Evolutionary conservation across 352 stramenopile species (phyloP).

Genomic region (Globisporangium heterothallicum): DNA sequence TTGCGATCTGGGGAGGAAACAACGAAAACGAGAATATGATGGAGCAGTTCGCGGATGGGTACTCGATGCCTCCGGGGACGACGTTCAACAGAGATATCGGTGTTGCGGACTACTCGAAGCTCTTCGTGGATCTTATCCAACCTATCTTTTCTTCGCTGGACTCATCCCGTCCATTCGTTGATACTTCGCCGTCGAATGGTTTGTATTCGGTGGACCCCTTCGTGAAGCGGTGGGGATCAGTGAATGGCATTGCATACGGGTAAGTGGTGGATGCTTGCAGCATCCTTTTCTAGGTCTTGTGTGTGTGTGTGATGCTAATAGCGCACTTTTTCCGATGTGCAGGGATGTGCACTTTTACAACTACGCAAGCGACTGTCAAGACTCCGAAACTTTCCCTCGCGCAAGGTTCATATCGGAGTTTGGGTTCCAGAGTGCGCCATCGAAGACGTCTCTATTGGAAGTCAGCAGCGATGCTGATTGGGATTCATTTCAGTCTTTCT

Average conservation of each 20-base stretch:
- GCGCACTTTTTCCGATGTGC: neutral
- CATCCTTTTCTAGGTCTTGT: neutral
- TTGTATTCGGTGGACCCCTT: slow-evolving; percentile 69
- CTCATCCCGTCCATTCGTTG: slow-evolving; percentile 63
- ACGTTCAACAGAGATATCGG: slow-evolving; percentile 76
- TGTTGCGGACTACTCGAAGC: slow-evolving; percentile 68
- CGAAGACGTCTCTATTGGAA: slow-evolving; percentile 35
- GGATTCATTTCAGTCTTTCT: slow-evolving; percentile 67
- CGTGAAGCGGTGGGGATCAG: slow-evolving; percentile 75
- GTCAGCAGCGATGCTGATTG: slow-evolving; percentile 51
- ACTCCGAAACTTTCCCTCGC: slow-evolving; percentile 58
- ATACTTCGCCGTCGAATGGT: slow-evolving; percentile 84
- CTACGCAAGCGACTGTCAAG: slow-evolving; percentile 74
- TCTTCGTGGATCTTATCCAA: slow-evolving; percentile 76
- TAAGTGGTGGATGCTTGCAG: slow-evolving; percentile 16
- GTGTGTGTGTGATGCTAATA: slow-evolving; percentile 1
- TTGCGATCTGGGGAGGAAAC: slow-evolving; percentile 88
- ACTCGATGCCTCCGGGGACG: slow-evolving; percentile 42
- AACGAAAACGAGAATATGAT: slow-evolving; percentile 90
- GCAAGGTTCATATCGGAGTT: slow-evolving; percentile 85
- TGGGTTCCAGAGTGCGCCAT: slow-evolving; percentile 80
- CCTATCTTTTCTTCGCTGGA: slow-evolving; percentile 48
- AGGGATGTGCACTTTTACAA: slow-evolving; percentile 87
- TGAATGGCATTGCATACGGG: slow-evolving; percentile 53
- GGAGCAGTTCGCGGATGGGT: slow-evolving; percentile 56